Evolutionary conservation across 768 basidiomycete genomes (phyloP).

Genomic region (Pholiota conissans): DNA sequence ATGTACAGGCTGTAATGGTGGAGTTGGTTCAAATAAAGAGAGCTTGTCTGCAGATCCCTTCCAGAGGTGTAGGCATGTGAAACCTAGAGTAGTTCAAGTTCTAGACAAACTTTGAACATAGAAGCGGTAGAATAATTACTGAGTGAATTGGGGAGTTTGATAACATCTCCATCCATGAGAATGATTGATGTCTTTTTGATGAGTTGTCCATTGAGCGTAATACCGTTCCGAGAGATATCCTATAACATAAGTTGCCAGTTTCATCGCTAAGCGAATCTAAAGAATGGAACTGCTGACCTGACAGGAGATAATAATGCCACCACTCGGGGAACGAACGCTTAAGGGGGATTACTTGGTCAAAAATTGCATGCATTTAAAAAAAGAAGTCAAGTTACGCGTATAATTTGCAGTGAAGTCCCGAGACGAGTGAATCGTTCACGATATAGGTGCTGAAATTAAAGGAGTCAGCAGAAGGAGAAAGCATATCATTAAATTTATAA

Average conservation of each 20-base stretch:
- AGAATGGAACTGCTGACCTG: constrained; percentile 48
- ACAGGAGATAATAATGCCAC: constrained; percentile 77
- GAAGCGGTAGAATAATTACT: constrained; percentile 32
- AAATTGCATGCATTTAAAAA: neutral
- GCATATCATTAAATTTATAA: constrained; percentile 29
- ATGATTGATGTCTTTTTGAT: constrained; percentile 69
- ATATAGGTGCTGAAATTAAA: constrained; percentile 54
- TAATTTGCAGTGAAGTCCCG: constrained; percentile 73
- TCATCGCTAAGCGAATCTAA: neutral
- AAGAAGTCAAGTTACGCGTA: constrained; percentile 54
- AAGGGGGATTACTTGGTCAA: neutral
- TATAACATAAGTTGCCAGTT: constrained; percentile 23
- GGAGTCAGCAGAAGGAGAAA: constrained; percentile 2
- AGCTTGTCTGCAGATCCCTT: constrained; percentile 52
- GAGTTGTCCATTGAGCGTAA: constrained; percentile 67
- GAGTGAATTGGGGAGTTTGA: constrained; percentile 68
- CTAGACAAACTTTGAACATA: neutral
- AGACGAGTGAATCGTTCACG: constrained; percentile 61
- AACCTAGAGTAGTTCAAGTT: constrained; percentile 46
- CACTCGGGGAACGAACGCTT: constrained; percentile 69
- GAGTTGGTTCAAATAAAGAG: constrained; percentile 62
- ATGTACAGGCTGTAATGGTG: constrained; percentile 49
- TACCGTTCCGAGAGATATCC: constrained; percentile 80
- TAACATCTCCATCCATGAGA: constrained; percentile 73
- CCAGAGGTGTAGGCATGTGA: constrained; percentile 63